A percentile compares a stretch with the other conserved stretches of the same genome.
phyloP scores from a whole-genome alignment of 176 grass and related monocot genomes.

The Puccinellia tenuiflora region DNA sequence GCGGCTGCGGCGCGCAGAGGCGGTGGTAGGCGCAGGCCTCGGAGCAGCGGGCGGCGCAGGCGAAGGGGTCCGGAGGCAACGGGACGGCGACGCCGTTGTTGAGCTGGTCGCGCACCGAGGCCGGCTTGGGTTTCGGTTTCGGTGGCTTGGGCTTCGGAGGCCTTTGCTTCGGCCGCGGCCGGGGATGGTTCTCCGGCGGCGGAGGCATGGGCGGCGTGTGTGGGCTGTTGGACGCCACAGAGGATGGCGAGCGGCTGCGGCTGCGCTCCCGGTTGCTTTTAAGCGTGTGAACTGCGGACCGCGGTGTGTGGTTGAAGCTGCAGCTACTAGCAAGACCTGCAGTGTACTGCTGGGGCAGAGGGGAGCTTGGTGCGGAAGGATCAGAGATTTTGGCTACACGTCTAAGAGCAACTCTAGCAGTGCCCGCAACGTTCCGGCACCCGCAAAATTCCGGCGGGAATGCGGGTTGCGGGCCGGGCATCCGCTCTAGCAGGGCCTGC shows the following conservation, averaged over 20 bases:
- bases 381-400: too few species aligned
- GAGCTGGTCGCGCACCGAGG: not conserved
- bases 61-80: not conserved
- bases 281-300: not conserved
- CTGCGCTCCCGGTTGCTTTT: not conserved
- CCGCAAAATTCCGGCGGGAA: too few species aligned
- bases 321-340: not conserved
- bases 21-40: not conserved
- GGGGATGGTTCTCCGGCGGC: constrained; percentile 18
- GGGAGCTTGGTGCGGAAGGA: not conserved
- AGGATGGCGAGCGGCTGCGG: not conserved
- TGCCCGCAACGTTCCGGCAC: too few species aligned
- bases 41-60: constrained; percentile 31
- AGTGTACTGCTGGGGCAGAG: not conserved
- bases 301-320: not conserved
- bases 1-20: not conserved
- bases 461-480: too few species aligned
- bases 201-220: constrained; percentile 22
- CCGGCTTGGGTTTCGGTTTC: not conserved
- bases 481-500: too few species aligned
- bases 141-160: not conserved
- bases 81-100: not conserved
- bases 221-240: not conserved
- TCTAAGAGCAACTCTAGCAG: too few species aligned
- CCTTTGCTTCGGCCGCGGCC: not conserved